Base-by-base conservation (phyloP, 495 filamentous ascomycete genomes). In the Neurospora sp. region DNA sequence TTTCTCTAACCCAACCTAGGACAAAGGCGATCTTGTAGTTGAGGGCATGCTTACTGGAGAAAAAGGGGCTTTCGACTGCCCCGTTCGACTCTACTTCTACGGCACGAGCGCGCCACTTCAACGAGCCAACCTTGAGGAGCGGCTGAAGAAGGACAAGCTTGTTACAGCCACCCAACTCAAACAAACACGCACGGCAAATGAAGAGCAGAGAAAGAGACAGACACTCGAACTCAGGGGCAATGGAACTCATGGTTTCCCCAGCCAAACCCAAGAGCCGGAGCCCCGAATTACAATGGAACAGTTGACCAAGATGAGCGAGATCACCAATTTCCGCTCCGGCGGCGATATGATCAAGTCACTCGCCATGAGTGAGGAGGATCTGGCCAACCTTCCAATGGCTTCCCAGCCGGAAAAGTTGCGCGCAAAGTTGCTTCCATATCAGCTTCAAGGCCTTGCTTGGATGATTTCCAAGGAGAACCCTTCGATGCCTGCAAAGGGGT, bases 401-500 rank as follows among this genome's bases (percentile, higher is more conserved):
- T 77, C 87, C 3, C 90, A 90, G 73, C 94, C 94, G 0, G 76
- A 83, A 10, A 81, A 80, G 16, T 82, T 97, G 40, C 76, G 84
- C 20, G 92, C 93, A 0, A 79, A 87, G 53, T 80, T 98, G 38
- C 85, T 97, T 53, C 91, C 92, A 6, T 96, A 95, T 77, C 94
- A 98, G 76, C 89, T 92, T 10, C 89, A 94, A 81, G 94, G 93
- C 9, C 85, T 98, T 38, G 89, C 89, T 53, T 98, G 94, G 94
- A 87, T 98, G 85, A 85, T 90, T 16, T 83, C 87, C 38, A 91
- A 91, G 75, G 94, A 98, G 78, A 87, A 85, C 35, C 93, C 93
- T 0, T 76, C 82, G 16, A 83, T 93, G 35, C 93, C 94, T 6
- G 72, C 82, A 1, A 74, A 79, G n/a, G 89, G 87, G 1, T 89